These are phyloP conservation scores for Telfairia occidentalis DNA, from an alignment of 331 rosid species.

Conservation along the genomic window DNA sequence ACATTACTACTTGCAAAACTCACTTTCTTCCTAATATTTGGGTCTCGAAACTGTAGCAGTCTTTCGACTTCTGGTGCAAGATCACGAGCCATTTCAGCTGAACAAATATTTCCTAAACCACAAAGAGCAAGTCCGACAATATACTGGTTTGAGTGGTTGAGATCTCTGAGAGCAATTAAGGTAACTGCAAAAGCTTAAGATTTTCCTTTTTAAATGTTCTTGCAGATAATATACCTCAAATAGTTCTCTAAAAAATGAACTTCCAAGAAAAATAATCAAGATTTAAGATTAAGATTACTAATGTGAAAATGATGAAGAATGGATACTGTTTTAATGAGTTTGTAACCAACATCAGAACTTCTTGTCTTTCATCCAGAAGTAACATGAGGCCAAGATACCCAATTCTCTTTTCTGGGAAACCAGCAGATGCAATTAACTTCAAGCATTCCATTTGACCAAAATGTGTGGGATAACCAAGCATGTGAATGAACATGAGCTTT, in stretches of 20 bases:
- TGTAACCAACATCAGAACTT: conserved; percentile 97
- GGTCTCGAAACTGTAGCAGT: conserved; percentile 82
- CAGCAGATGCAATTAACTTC: conserved; percentile 87
- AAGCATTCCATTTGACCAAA: conserved; percentile 99
- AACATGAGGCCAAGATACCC: conserved; percentile 99
- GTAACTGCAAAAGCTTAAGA: conserved; percentile 18
- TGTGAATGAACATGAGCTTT: conserved; percentile 96
- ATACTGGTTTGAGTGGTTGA: conserved; percentile 89
- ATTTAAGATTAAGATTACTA: neutral
- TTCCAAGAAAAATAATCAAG: neutral
- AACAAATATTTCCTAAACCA: conserved; percentile 97
- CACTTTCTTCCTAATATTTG: conserved; percentile 85
- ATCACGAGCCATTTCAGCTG: conserved; percentile 99
- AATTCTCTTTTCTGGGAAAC: conserved; percentile 98
- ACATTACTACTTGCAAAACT: conserved; percentile 17
- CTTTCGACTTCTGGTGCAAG: conserved; percentile 97
- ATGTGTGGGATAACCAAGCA: conserved; percentile 99
- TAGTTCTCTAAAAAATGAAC: conserved; percentile 3
- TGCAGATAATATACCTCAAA: conserved; percentile 17
- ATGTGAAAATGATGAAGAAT: conserved; percentile 7
- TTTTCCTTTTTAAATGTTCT: conserved; percentile 12
- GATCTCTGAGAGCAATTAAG: conserved; percentile 88
- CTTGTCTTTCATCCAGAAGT: conserved; percentile 99
- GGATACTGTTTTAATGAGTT: conserved; percentile 99
- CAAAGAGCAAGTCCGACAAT: conserved; percentile 99